A percentile compares a stretch with the other conserved stretches of the same genome.
Conservation (phyloP, 805 yeast genomes). For the Hanseniaspora guilliermondii region DNA sequence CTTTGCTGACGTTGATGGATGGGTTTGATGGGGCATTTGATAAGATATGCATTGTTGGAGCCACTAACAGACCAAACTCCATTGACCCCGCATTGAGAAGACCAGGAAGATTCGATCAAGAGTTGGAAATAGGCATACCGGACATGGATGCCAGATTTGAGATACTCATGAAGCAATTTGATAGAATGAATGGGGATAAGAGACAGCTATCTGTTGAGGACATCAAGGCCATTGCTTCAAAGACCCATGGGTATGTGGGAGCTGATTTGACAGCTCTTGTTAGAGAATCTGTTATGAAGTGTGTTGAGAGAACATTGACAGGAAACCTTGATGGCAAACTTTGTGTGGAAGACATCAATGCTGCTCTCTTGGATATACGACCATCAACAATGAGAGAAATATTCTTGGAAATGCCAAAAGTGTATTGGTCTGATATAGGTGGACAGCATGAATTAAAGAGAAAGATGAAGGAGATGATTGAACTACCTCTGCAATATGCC, state of each 20-base stretch:
- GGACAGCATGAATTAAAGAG: conserved; percentile 79
- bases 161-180: conserved; percentile 53
- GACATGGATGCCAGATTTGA: conserved; percentile 68
- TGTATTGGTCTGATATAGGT: conserved; percentile 87
- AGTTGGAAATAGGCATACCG: conserved; percentile 83
- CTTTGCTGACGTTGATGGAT: conserved; percentile 71
- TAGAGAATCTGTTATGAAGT: conserved; percentile 76
- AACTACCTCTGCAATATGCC: conserved; percentile 74
- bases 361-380: conserved; percentile 64
- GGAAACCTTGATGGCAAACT: conserved; percentile 28
- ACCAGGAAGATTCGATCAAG: conserved; percentile 84
- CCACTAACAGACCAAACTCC: conserved; percentile 59
- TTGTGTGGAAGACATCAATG: conserved; percentile 45
- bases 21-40: conserved; percentile 42
- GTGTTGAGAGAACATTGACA: conserved; percentile 50
- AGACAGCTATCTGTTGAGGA: conserved; percentile 37
- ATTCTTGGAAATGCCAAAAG: conserved; percentile 85
- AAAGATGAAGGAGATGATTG: conserved; percentile 79
- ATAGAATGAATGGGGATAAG: conserved; percentile 32
- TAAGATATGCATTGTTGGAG: conserved; percentile 56
- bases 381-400: conserved; percentile 98
- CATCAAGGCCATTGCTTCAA: conserved; percentile 50
- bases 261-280: conserved; percentile 84
- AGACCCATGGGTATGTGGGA: conserved; percentile 95
- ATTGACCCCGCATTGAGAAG: conserved; percentile 64